phyloP scores from a whole-genome alignment of 495 filamentous ascomycete species.

The Delitschia confertaspora region DNA sequence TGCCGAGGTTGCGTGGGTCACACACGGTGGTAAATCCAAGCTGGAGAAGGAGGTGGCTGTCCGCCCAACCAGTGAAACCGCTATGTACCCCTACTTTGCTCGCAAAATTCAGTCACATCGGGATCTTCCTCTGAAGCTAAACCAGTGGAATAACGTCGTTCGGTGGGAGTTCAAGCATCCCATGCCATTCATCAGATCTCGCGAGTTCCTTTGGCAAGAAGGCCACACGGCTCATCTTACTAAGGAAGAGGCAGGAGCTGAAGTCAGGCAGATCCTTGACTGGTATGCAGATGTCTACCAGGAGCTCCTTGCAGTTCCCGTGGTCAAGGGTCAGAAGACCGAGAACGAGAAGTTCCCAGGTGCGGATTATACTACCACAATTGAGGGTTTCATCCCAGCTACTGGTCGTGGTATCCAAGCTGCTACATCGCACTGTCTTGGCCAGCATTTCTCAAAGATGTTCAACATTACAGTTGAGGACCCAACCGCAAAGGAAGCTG shows the following conservation, averaged over 20 bases:
- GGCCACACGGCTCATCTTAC: constrained; percentile 93
- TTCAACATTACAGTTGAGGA: constrained; percentile 96
- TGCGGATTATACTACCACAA: constrained; percentile 70
- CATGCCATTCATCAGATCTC: constrained; percentile 82
- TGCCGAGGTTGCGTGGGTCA: constrained; percentile 97
- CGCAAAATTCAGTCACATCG: constrained; percentile 94
- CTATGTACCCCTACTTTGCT: constrained; percentile 92
- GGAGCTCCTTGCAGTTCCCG: constrained; percentile 86
- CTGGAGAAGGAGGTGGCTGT: constrained; percentile 94
- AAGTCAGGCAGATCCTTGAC: constrained; percentile 90
- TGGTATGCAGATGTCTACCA: constrained; percentile 83
- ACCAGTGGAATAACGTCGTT: constrained; percentile 98
- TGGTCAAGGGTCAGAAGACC: constrained; percentile 82
- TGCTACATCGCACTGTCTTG: constrained; percentile 85
- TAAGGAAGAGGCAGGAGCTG: constrained; percentile 62
- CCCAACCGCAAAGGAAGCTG: constrained; percentile 59
- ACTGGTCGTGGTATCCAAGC: constrained; percentile 96
- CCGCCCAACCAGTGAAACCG: constrained; percentile 87
- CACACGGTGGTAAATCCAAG: constrained; percentile 84
- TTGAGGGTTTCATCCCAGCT: constrained; percentile 83
- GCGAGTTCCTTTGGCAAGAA: constrained; percentile 98
- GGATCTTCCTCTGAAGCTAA: constrained; percentile 83
- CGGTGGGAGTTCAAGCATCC: constrained; percentile 98
- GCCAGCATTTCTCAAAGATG: constrained; percentile 98
- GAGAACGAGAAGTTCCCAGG: constrained; percentile 97